These are phyloP conservation scores for Histomonas meleagridis DNA, from an alignment of 208 protist genomes.

Conservation along the genomic window DNA sequence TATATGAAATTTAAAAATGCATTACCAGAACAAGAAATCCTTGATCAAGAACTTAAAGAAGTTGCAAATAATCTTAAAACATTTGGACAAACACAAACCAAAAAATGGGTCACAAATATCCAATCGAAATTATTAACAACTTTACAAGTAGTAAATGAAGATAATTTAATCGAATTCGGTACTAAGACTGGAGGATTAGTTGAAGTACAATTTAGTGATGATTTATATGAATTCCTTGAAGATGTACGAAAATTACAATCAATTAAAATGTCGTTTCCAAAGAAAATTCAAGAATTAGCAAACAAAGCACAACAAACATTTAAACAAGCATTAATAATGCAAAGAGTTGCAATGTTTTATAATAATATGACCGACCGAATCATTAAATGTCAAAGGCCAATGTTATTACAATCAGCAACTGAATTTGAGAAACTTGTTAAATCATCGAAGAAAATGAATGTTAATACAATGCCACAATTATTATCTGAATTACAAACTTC, in stretches of 20 bases:
- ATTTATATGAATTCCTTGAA: conserved; percentile 28
- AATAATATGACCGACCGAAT: conserved; percentile 61
- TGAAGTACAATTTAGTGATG: conserved; percentile 3
- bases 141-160: background rate
- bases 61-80: background rate
- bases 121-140: background rate
- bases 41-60: background rate
- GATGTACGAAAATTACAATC: background rate
- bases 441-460: background rate
- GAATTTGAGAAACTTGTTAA: conserved; percentile 56
- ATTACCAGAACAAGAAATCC: background rate
- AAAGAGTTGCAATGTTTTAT: conserved; percentile 64
- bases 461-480: background rate
- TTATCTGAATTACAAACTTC: background rate
- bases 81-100: background rate
- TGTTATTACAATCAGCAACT: conserved; percentile 54
- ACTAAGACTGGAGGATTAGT: background rate
- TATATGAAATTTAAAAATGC: background rate
- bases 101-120: background rate
- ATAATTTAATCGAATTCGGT: background rate
- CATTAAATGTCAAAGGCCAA: conserved; percentile 56
- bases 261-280: background rate
- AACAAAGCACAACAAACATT: background rate
- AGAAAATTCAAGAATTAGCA: background rate
- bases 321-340: conserved; percentile 38